Base-by-base conservation (phyloP, 331 rosid species). In the Quercus lobata region DNA sequence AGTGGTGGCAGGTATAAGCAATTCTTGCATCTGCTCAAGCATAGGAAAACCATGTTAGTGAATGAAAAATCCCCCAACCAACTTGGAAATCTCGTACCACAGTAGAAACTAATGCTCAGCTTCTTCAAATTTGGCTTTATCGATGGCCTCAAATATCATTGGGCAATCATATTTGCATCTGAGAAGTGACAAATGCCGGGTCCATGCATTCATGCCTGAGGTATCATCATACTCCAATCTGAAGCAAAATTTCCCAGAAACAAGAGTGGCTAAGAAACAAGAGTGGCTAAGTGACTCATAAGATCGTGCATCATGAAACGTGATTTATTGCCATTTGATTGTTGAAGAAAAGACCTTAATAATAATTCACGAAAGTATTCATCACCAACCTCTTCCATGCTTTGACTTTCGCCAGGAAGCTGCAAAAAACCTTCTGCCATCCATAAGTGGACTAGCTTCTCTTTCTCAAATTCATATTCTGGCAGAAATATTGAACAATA, bases 1-100 rank as follows among this genome's bases (percentile, higher is more conserved):
- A 83, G 83, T 57, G 85, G 83, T 34, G 89, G 89, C 74, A 86
- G 57, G 12, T 49, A 35, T 8, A 29, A 86, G 78, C 89, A 86
- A 65, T 77, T 62, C 74, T 34, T 83, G 54, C 87, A 74, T 4
- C 81, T 76, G 5, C 66, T 57, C 2, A 80, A 80, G 49, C 27
- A 30, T 24, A 86, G 72, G 15, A 74, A 78, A 3, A 66, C 80
- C 74, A 83, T 1, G 72, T 71, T 83, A 71, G 55, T 52, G 72
- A 80, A 83, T 27, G 79, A 80, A 62, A 16, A 30, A 71, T 78
- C 77, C 17, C 72, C 82, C 5, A 86, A 85, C 15, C 52, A 46
- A 46, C 14, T 9, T 46, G 53, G 53, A 46, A 46, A 46, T 46
- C 53, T 46, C 0, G 0, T 0, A 10, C 15, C 53, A 46, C 1